A percentile compares a stretch with the other conserved stretches of the same genome.
phyloP scores from a whole-genome alignment of 345 rosid genomes.

The Euclidium syriacum region DNA sequence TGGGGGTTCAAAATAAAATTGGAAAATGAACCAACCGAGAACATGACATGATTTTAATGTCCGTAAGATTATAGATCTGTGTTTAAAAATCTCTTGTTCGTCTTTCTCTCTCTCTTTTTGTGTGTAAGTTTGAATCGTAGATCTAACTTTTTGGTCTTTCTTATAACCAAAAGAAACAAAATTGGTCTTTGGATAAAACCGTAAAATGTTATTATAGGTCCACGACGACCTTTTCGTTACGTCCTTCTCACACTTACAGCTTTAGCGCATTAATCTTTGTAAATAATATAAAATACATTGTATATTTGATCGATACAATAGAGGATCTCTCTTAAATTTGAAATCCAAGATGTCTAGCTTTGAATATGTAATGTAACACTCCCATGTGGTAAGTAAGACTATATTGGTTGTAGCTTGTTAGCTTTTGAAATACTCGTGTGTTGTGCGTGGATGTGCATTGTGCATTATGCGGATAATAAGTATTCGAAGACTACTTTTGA shows the following conservation, averaged over 20 bases:
- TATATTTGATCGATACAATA: not conserved
- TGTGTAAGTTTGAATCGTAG: conserved; percentile 11
- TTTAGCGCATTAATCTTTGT: conserved; percentile 6
- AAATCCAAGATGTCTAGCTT: not conserved
- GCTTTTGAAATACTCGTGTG: conserved; percentile 6
- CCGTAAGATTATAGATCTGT: not conserved
- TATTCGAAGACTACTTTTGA: not conserved
- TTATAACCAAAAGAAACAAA: too few species aligned
- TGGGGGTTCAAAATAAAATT: not conserved
- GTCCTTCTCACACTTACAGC: conserved; percentile 22
- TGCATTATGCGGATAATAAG: too few species aligned
- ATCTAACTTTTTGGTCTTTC: conserved; percentile 8
- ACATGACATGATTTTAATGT: conserved; percentile 6
- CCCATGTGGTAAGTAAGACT: conserved; percentile 20
- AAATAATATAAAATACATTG: not conserved
- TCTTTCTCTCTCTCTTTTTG: not conserved
- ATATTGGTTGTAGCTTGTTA: conserved; percentile 8
- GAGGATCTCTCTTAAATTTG: not conserved
- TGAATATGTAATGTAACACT: conserved; percentile 8
- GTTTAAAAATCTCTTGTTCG: not conserved
- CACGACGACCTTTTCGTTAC: conserved; percentile 18
- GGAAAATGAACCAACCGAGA: not conserved
- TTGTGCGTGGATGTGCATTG: not conserved
- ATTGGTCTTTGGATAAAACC: conserved; percentile 14
- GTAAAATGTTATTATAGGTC: conserved; percentile 11